Percentiles rank a stretch among this genome's conserved stretches.
Conservation (phyloP, 2,329 filamentous ascomycete species). For the Gliomastix tumulicola region DNA sequence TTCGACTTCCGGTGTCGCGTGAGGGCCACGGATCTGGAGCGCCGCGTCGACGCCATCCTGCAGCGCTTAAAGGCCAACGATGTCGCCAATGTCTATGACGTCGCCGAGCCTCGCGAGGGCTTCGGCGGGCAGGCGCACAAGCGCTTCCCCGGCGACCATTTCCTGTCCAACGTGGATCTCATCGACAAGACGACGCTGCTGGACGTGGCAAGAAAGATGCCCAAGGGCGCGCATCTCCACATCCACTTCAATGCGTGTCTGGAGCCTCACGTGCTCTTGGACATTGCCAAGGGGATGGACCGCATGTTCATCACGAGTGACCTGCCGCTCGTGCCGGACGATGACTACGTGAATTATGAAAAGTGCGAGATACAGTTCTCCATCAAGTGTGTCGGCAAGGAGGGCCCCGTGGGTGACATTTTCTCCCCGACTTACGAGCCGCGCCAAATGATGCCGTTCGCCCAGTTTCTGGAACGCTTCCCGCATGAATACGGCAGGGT, state of each 20-base stretch:
- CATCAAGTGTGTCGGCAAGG: conserved; percentile 29
- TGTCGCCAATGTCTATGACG: conserved; percentile 23
- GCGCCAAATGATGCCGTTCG: conserved; percentile 35
- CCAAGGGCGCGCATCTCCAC: conserved; percentile 68
- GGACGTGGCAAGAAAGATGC: conserved; percentile 48
- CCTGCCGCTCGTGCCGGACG: conserved; percentile 33
- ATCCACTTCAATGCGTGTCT: conserved; percentile 75
- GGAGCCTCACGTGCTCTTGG: conserved; percentile 50
- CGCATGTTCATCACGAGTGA: conserved; percentile 65
- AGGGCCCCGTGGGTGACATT: conserved; percentile 29
- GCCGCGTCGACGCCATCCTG: conserved; percentile 30
- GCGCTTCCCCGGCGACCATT: conserved; percentile 47
- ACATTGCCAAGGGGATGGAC: conserved; percentile 44
- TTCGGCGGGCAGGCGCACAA: conserved; percentile 34
- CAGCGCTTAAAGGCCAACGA: conserved; percentile 27
- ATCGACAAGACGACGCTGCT: conserved; percentile 52
- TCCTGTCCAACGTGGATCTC: conserved; percentile 45
- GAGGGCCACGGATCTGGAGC: conserved; percentile 24
- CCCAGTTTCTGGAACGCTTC: conserved; percentile 30
- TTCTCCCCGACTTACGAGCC: conserved; percentile 41
- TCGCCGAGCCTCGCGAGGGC: conserved; percentile 21
- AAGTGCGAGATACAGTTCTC: conserved; percentile 57
- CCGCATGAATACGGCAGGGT: conserved; percentile 10
- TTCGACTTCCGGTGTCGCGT: conserved; percentile 31
- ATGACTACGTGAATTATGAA: conserved; percentile 35